phyloP scores from a whole-genome alignment of 2,329 filamentous ascomycete species.

The Diaporthe ilicicola region DNA sequence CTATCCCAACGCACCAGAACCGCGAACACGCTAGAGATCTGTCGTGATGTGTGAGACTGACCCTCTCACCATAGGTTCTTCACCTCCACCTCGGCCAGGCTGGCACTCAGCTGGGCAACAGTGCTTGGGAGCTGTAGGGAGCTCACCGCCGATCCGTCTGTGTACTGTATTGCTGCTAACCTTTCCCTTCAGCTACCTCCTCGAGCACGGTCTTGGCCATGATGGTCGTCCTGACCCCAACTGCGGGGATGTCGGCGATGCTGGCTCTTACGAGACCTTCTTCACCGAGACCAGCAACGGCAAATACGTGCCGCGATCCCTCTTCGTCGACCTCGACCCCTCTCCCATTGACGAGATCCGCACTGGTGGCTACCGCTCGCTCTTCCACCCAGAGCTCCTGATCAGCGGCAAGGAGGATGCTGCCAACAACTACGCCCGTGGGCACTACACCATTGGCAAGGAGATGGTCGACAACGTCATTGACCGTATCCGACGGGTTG shows the following conservation, averaged over 20 bases:
- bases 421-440: slow-evolving; percentile 80
- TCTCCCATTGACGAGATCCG: slow-evolving; percentile 80
- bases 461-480: slow-evolving; percentile 77
- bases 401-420: slow-evolving; percentile 81
- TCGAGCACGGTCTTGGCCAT: slow-evolving; percentile 74
- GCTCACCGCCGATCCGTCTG: slow-evolving; percentile 41
- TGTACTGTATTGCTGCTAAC: slow-evolving; percentile 37
- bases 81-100: slow-evolving; percentile 74
- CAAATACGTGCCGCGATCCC: slow-evolving; percentile 76
- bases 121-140: slow-evolving; percentile 78
- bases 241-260: slow-evolving; percentile 65
- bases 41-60: slow-evolving; percentile 25
- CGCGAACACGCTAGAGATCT: neutral
- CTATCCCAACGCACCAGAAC: neutral
- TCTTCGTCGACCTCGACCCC: slow-evolving; percentile 78
- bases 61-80: slow-evolving; percentile 57
- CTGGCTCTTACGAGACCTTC: slow-evolving; percentile 76
- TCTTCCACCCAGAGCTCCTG: slow-evolving; percentile 77
- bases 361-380: slow-evolving; percentile 71
- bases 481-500: slow-evolving; percentile 74
- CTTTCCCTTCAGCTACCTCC: slow-evolving; percentile 65
- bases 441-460: slow-evolving; percentile 80
- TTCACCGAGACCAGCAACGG: slow-evolving; percentile 77
- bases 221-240: slow-evolving; percentile 73
- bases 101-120: slow-evolving; percentile 78